A percentile compares a stretch with the other conserved stretches of the same genome.
Conservation (phyloP, 2,329 filamentous ascomycete species). For the Cercospora citrullina region DNA sequence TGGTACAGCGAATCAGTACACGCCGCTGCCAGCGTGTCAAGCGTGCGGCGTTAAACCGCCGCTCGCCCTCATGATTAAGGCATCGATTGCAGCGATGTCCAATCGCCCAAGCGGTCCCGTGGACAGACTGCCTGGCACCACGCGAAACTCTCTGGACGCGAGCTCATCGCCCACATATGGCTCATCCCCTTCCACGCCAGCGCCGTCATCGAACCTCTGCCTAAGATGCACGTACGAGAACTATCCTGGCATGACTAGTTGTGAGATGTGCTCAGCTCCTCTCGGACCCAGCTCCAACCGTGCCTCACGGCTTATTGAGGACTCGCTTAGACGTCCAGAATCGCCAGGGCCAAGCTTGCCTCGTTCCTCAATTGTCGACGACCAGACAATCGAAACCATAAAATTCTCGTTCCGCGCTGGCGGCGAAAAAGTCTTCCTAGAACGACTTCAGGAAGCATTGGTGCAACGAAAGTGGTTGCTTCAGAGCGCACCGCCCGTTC, state of each 20-base stretch:
- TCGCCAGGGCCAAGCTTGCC: constrained; percentile 74
- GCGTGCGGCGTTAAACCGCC: constrained; percentile 93
- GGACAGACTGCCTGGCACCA: not conserved
- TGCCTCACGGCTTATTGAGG: constrained; percentile 41
- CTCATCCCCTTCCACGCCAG: not conserved
- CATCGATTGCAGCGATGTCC: constrained; percentile 73
- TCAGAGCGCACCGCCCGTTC: constrained; percentile 83
- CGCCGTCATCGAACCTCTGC: constrained; percentile 50
- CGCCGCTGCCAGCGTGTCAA: constrained; percentile 79
- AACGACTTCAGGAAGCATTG: constrained; percentile 82
- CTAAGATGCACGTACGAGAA: constrained; percentile 93
- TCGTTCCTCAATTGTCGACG: constrained; percentile 46
- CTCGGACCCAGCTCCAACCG: constrained; percentile 53
- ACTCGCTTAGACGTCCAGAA: constrained; percentile 55
- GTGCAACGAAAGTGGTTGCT: constrained; percentile 95
- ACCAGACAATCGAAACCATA: constrained; percentile 70
- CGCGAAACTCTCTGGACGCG: constrained; percentile 11
- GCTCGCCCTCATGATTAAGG: constrained; percentile 78
- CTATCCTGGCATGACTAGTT: constrained; percentile 79
- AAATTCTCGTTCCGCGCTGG: constrained; percentile 90
- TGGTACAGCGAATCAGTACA: constrained; percentile 73
- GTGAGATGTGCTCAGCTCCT: constrained; percentile 86
- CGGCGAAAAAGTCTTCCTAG: constrained; percentile 86
- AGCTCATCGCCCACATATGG: not conserved
- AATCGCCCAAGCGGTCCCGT: constrained; percentile 47